These are phyloP conservation scores for Blastosporella zonata DNA, from an alignment of 1,284 basidiomycete genomes.

Conservation along the genomic window DNA sequence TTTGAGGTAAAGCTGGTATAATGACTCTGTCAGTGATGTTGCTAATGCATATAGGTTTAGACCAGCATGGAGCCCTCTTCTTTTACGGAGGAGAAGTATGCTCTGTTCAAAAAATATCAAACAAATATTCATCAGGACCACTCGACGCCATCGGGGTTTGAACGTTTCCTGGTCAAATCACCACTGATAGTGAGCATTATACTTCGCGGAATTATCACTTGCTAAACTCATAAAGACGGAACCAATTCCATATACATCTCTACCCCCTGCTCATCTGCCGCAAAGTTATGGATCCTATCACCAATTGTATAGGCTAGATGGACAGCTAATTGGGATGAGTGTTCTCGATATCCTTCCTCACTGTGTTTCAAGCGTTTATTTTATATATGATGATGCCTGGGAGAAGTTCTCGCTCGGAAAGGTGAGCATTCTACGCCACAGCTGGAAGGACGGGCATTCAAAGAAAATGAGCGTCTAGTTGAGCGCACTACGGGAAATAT, in stretches of 20 bases:
- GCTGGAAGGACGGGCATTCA: no score
- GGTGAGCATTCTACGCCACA: constrained; percentile 34
- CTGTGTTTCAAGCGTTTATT: constrained; percentile 95
- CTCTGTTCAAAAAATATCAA: constrained; percentile 78
- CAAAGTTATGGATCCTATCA: constrained; percentile 82
- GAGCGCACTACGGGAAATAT: constrained; percentile 78
- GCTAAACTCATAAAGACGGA: constrained; percentile 35
- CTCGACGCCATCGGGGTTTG: constrained; percentile 55
- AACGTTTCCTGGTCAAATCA: constrained; percentile 76
- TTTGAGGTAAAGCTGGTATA: constrained; percentile 48
- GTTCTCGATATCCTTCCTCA: constrained; percentile 90
- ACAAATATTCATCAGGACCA: constrained; percentile 73
- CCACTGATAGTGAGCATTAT: constrained; percentile 60
- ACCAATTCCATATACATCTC: constrained; percentile 54
- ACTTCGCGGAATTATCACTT: neutral
- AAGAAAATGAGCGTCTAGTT: no score
- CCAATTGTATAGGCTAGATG: constrained; percentile 82
- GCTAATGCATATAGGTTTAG: constrained; percentile 36
- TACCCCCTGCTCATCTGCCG: constrained; percentile 58
- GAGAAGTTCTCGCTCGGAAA: constrained; percentile 82
- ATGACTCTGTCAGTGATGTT: no score
- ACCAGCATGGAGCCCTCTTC: constrained; percentile 72
- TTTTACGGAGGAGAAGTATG: constrained; percentile 78
- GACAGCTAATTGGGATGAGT: constrained; percentile 79
- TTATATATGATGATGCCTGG: constrained; percentile 86